phyloP scores from a whole-genome alignment of 2,329 filamentous ascomycete genomes.

The Trichoderma afroharzianum region DNA sequence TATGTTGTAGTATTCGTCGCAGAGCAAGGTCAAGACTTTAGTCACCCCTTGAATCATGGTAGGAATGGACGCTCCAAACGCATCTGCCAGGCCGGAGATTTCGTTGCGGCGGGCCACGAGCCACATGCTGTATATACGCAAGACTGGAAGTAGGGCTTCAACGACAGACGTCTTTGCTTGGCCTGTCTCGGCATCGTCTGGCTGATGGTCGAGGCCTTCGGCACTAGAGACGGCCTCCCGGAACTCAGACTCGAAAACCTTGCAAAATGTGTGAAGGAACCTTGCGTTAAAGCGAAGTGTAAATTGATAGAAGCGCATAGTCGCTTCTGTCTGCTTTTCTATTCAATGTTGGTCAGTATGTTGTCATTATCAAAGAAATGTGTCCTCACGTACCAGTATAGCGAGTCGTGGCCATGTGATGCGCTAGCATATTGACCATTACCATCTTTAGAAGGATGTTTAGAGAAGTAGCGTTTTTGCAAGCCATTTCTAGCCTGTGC shows the following conservation, averaged over 20 bases:
- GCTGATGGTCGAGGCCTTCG: constrained; percentile 20
- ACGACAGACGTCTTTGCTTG: constrained; percentile 35
- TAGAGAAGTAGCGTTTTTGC: constrained; percentile 65
- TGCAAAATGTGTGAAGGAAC: constrained; percentile 69
- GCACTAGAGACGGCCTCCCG: constrained; percentile 29
- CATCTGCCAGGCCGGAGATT: constrained; percentile 43
- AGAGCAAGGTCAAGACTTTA: constrained; percentile 47
- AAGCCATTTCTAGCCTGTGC: constrained; percentile 67
- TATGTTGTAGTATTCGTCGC: constrained; percentile 39
- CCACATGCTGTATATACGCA: constrained; percentile 55
- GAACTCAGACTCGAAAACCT: constrained; percentile 67
- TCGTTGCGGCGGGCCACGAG: constrained; percentile 45
- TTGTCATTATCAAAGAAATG: not conserved
- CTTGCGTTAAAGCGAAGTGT: constrained; percentile 75
- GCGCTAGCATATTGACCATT: constrained; percentile 81
- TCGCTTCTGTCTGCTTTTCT: constrained; percentile 46
- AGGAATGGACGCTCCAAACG: constrained; percentile 43
- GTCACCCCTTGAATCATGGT: constrained; percentile 46
- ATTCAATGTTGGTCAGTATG: constrained; percentile 7
- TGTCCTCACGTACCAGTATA: constrained; percentile 30
- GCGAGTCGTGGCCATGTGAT: constrained; percentile 57
- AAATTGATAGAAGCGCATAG: constrained; percentile 55
- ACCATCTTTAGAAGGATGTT: constrained; percentile 72
- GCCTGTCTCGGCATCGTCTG: constrained; percentile 20
- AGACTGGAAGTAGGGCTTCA: constrained; percentile 46